Percentiles rank a stretch among this genome's conserved stretches.
Conservation (phyloP, 2,329 filamentous ascomycete genomes). For the Acrocalymma vagum region DNA sequence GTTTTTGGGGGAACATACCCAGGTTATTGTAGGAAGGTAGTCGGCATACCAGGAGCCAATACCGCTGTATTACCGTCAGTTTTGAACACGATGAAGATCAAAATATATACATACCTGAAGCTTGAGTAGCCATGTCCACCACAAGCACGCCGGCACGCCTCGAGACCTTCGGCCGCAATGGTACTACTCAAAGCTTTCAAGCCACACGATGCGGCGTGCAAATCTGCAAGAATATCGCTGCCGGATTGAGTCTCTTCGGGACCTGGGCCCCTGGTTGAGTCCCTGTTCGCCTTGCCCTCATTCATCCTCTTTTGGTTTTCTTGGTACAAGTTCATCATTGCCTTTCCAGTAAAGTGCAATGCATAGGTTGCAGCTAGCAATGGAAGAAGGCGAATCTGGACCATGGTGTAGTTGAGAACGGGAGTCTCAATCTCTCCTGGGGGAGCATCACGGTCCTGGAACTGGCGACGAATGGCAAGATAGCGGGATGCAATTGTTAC, state of each 20-base stretch:
- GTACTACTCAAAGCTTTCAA: constrained; percentile 78
- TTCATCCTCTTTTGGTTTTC: constrained; percentile 76
- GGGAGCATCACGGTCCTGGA: constrained; percentile 75
- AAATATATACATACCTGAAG: constrained; percentile 58
- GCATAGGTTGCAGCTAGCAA: constrained; percentile 78
- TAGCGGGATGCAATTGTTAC: constrained; percentile 82
- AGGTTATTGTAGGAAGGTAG: constrained; percentile 75
- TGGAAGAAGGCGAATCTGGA: constrained; percentile 76
- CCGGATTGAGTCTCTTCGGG: constrained; percentile 73
- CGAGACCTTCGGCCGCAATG: constrained; percentile 76
- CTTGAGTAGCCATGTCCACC: constrained; percentile 80
- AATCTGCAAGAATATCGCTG: constrained; percentile 74
- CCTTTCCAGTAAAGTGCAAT: constrained; percentile 79
- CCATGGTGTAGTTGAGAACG: constrained; percentile 83
- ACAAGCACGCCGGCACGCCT: constrained; percentile 77
- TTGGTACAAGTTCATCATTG: constrained; percentile 78
- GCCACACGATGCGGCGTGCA: constrained; percentile 80
- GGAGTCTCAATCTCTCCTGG: constrained; percentile 72
- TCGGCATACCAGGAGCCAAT: constrained; percentile 79
- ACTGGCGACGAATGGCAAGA: constrained; percentile 77
- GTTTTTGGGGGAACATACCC: no score
- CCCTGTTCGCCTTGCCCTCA: constrained; percentile 47
- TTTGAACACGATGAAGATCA: background rate
- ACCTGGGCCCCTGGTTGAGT: constrained; percentile 62
- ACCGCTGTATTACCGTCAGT: constrained; percentile 55